Evolutionary conservation across 2,329 filamentous ascomycete genomes (phyloP).

Genomic region (Gnomoniopsis sp.): DNA sequence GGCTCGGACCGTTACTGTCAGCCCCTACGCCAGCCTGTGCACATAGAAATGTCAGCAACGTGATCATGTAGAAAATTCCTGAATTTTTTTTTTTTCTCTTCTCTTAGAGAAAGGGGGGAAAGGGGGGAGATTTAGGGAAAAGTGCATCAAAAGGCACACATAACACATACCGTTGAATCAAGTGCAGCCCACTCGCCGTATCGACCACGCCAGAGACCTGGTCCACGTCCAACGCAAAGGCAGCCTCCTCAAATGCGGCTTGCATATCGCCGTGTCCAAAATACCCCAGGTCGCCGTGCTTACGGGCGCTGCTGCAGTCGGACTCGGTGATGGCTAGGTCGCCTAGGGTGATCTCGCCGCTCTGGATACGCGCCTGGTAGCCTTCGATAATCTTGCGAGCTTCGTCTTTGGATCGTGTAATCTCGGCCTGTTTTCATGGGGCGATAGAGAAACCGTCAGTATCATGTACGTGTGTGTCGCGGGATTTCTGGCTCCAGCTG

Average conservation of each 20-base stretch:
- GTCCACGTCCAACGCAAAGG: slow-evolving; percentile 83
- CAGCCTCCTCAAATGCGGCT: slow-evolving; percentile 95
- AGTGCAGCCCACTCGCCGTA: slow-evolving; percentile 88
- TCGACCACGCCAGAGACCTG: slow-evolving; percentile 85
- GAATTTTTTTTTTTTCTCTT: too few relatives aligned
- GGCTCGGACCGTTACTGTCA: too few relatives aligned
- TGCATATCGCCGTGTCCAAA: slow-evolving; percentile 97
- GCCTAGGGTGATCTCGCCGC: slow-evolving; percentile 66
- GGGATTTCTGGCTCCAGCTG: neutral
- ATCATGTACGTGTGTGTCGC: neutral
- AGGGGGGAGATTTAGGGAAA: too few relatives aligned
- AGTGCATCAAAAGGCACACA: too few relatives aligned
- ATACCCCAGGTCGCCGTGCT: slow-evolving; percentile 90
- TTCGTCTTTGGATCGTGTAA: slow-evolving; percentile 85
- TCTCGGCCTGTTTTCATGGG: slow-evolving; percentile 56
- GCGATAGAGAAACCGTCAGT: slow-evolving; percentile 7
- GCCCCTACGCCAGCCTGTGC: too few relatives aligned
- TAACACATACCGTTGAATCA: slow-evolving; percentile 79
- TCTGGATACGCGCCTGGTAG: slow-evolving; percentile 74
- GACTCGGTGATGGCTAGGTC: slow-evolving; percentile 86
- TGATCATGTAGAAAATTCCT: too few relatives aligned
- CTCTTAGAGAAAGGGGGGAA: too few relatives aligned
- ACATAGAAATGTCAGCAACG: too few relatives aligned
- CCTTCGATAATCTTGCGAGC: slow-evolving; percentile 72
- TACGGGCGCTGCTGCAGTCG: slow-evolving; percentile 92